These are phyloP conservation scores for Salix viminalis DNA, from an alignment of 345 rosid genomes.

Conservation along the genomic window DNA sequence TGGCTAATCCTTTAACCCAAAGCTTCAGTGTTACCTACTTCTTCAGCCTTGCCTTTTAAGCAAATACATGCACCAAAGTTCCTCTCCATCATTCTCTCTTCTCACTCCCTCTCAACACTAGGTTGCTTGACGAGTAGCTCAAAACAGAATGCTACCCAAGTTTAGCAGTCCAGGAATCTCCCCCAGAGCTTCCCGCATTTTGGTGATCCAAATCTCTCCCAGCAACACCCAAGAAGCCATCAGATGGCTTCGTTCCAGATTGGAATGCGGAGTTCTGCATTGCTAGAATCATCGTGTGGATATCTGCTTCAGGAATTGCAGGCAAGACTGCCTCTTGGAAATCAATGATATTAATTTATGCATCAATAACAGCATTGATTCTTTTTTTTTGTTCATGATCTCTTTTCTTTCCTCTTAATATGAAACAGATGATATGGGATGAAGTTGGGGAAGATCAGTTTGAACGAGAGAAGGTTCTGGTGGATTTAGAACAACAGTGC, in stretches of 20 bases:
- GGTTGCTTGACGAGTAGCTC: constrained; percentile 30
- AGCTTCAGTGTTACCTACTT: constrained; percentile 63
- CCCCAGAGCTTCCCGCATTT: constrained; percentile 11
- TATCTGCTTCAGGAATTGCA: constrained; percentile 84
- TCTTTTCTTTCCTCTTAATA: background rate
- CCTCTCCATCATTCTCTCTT: constrained; percentile 20
- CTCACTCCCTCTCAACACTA: constrained; percentile 10
- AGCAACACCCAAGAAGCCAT: constrained; percentile 5
- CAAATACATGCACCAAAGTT: constrained; percentile 52
- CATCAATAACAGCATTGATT: background rate
- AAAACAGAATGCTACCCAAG: constrained; percentile 19
- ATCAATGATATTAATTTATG: background rate
- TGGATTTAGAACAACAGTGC: constrained; percentile 86
- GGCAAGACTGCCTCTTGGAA: constrained; percentile 40
- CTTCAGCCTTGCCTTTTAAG: constrained; percentile 66
- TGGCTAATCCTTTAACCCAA: constrained; percentile 56
- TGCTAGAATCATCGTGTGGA: constrained; percentile 73
- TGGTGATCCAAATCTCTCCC: background rate
- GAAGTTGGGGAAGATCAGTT: constrained; percentile 86
- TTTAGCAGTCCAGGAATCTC: constrained; percentile 6
- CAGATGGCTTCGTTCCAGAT: constrained; percentile 67
- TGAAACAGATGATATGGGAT: constrained; percentile 89
- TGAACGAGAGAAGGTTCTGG: constrained; percentile 76
- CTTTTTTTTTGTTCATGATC: background rate
- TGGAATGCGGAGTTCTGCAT: constrained; percentile 56